Evolutionary conservation across 441 rosid species (phyloP), one percentile per base, ranked within the genome.

Genomic region (Erysimum pusillum): DNA sequence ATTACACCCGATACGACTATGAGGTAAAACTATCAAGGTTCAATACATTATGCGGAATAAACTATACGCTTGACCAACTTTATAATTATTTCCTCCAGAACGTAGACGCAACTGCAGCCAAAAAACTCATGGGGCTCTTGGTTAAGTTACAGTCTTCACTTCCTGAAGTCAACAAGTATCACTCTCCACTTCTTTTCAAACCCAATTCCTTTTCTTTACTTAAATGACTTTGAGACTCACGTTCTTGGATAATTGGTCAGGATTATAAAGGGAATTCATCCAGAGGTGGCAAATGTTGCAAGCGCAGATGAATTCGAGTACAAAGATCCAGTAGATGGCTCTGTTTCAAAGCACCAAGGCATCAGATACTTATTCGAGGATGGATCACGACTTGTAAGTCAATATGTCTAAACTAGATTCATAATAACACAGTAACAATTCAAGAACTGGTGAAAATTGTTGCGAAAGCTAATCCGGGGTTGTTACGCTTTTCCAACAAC

Each of bases 241-340:
- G 9, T 28, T 28, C 4, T 54, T 54, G 5, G 17, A 11, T 54
- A 22, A 22, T 1, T 56, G 5, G 18, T 42, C 85, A 96, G 97
- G 84, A 83, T 86, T 76, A 87, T 93, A 65, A 87, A 88, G 76
- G 94, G 90, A 64, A 69, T 85, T 44, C 77, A 81, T 12, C 79
- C 96, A 2, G 92, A 90, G 68, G 97, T 91, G 62, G 83, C 98
- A 1, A 88, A 85, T 63, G 93, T 93, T 70, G 85, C 83, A 68
- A 57, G 82, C 82, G 98, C 89, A 8, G 98, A 93, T 82, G 98
- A 93, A 76, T 96, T 96, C 73, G 98, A 96, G 80, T 96, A 93
- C 89, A 90, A 89, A 77, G 99, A 96, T 77, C 98, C 97, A 61
- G 97, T 93, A 49, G 99, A 96, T 81, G 96, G 92, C 67, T 96